phyloP scores from a whole-genome alignment of 768 basidiomycete genomes.

The Hericium coralloides region DNA sequence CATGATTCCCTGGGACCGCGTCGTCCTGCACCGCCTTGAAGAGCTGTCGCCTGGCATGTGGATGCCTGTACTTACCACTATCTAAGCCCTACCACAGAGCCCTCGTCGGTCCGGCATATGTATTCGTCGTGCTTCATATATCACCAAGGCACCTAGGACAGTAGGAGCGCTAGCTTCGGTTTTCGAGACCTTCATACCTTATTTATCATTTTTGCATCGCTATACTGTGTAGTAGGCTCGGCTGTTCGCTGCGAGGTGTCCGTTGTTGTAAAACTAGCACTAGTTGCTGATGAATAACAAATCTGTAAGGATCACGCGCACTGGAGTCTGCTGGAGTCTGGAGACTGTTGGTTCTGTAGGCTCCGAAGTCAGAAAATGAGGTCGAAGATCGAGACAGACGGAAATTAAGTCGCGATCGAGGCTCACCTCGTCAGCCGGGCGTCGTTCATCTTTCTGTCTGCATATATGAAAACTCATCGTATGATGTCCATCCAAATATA shows the following conservation, averaged over 20 bases:
- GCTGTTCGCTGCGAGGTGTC: not conserved
- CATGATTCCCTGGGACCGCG: slow-evolving; percentile 12
- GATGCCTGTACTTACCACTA: slow-evolving; percentile 9
- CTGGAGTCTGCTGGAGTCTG: too few species aligned
- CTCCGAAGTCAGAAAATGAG: too few species aligned
- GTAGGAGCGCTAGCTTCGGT: not conserved
- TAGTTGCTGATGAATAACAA: not conserved
- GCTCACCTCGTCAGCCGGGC: too few species aligned
- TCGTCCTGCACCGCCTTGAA: slow-evolving; percentile 12
- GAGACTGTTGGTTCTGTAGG: too few species aligned
- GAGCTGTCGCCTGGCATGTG: slow-evolving; percentile 8
- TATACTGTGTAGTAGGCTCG: not conserved
- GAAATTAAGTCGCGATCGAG: too few species aligned
- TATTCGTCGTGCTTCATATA: not conserved
- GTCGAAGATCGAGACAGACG: too few species aligned
- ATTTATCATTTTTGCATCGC: not conserved
- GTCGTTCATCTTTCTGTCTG: too few species aligned
- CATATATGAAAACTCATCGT: too few species aligned
- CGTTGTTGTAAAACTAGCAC: not conserved
- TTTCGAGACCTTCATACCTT: not conserved
- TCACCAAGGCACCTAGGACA: slow-evolving; percentile 9
- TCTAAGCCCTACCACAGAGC: not conserved
- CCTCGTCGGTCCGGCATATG: not conserved
- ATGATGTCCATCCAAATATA: too few species aligned
- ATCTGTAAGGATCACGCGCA: not conserved